These are phyloP conservation scores for Pichia californica DNA, from an alignment of 805 yeast species.

Conservation along the genomic window DNA sequence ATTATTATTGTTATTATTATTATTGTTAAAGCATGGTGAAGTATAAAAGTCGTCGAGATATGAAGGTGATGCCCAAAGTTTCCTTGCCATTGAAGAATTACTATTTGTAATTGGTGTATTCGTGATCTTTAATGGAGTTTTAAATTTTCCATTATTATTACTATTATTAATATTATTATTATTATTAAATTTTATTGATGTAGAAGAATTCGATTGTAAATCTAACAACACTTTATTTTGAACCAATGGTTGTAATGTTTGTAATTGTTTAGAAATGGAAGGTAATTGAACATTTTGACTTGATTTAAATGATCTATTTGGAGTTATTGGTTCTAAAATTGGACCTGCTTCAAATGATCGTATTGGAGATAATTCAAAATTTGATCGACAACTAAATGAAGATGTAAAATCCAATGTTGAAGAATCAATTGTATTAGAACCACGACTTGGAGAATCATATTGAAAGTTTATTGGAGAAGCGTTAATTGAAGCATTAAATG, in stretches of 20 bases:
- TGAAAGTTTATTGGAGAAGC: conserved; percentile 21
- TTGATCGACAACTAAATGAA: conserved; percentile 60
- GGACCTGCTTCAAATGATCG: conserved; percentile 55
- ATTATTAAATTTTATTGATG: background rate
- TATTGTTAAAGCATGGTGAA: conserved; percentile 32
- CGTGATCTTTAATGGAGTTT: conserved; percentile 3
- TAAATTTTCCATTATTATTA: background rate
- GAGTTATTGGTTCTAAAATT: conserved; percentile 57
- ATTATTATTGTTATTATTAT: no score
- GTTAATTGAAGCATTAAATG: conserved; percentile 9
- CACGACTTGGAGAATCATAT: conserved; percentile 13
- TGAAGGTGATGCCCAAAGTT: conserved; percentile 60
- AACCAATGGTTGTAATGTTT: conserved; percentile 2
- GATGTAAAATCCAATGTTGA: conserved; percentile 49
- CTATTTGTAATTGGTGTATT: conserved; percentile 1
- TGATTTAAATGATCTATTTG: conserved; percentile 38
- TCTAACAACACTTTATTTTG: conserved; percentile 1
- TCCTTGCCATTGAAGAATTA: conserved; percentile 36
- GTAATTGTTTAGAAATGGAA: conserved; percentile 12
- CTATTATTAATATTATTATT: no score
- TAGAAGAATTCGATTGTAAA: background rate
- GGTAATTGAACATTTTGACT: conserved; percentile 13
- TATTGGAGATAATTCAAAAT: conserved; percentile 57
- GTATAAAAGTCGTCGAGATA: conserved; percentile 62
- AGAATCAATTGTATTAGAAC: conserved; percentile 12